Base-by-base conservation (phyloP, 306 rosid genomes). In the Pyrus betulifolia region DNA sequence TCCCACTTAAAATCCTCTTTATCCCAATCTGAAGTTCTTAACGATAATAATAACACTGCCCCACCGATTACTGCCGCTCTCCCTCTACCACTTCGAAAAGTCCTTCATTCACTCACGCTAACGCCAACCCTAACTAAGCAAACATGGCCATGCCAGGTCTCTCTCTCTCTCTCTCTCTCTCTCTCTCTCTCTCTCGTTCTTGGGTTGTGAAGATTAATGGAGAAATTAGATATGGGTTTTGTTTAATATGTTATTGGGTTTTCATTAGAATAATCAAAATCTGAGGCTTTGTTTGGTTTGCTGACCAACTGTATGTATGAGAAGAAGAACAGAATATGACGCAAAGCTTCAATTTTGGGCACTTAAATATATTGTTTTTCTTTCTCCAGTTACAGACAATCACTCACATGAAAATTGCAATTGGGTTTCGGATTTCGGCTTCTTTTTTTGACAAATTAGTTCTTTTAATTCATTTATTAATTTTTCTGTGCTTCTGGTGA, bases 141-240 rank as follows among this genome's bases (percentile, higher is more conserved):
- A 51, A 38, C 69, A 72, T 73, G 55, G 1, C 72, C 2, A 45
- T 23, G 81, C 7, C 81, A 81, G 84, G 84, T 81, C 55, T 76
- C 71, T 76, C 4, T 63, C 76, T 64, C 17, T 22, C n/a, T 23
- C 31, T 76, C 21, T 57, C 33, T 64, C 17, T 22, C 38, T 58
- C 54, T 23, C 33, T 64, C 17, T 22, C 38, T 58, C 54, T 23
- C 33, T 77, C n/a, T 58, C 1, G 54, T 6, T 2, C 7, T 51
- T 61, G 14, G 3, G 3, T 28, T 51, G 55, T 15, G 55, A 51
- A 8, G n/a, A 22, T 49, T 76, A n/a, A 21, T 40, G 28, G 66
- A 3, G 64, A 52, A 49, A 30, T 35, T 35, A 19, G 35, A 61
- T 10, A 18, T 61, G 68, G 67, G 67, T 74, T 69, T 69, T 42